Percentiles rank a stretch among this genome's conserved stretches.
Conservation (phyloP, 2,329 filamentous ascomycete species). For the Epichloe coenophiala region DNA sequence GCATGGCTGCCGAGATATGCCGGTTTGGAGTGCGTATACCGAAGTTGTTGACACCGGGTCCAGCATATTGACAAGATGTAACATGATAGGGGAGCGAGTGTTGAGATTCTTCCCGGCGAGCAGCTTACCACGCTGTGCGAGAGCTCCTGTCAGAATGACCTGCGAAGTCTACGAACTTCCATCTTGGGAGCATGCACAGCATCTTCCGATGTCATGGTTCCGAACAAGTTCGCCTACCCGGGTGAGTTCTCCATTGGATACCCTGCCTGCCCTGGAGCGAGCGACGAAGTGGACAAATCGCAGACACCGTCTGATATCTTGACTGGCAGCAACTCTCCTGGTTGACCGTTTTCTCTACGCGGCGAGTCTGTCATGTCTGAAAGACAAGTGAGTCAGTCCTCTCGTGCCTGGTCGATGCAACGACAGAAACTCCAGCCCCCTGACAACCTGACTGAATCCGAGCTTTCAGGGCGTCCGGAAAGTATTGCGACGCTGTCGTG, state of each 20-base stretch:
- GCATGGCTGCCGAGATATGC: background rate
- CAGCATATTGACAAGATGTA: background rate
- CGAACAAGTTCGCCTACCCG: background rate
- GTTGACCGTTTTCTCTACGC: too few species aligned
- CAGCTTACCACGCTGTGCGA: background rate
- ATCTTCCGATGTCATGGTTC: conserved; percentile 1
- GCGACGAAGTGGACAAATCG: background rate
- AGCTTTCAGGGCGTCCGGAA: too few species aligned
- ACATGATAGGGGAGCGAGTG: background rate
- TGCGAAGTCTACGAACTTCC: background rate
- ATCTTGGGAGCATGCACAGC: background rate
- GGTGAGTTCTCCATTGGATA: background rate
- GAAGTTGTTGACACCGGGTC: too few species aligned
- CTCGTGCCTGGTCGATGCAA: too few species aligned
- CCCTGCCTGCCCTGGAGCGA: too few species aligned
- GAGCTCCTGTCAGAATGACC: conserved; percentile 1
- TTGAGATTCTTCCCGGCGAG: background rate
- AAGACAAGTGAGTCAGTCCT: too few species aligned
- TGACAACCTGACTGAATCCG: too few species aligned
- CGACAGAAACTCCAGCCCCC: too few species aligned
- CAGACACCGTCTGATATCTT: too few species aligned
- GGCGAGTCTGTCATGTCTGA: too few species aligned
- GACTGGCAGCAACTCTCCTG: too few species aligned
- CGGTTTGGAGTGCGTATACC: background rate
- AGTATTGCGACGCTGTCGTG: too few species aligned